A percentile compares a stretch with the other conserved stretches of the same genome.
These are phyloP conservation scores for Echria macrotheca DNA, from an alignment of 495 filamentous ascomycete genomes.

Conservation along the genomic window DNA sequence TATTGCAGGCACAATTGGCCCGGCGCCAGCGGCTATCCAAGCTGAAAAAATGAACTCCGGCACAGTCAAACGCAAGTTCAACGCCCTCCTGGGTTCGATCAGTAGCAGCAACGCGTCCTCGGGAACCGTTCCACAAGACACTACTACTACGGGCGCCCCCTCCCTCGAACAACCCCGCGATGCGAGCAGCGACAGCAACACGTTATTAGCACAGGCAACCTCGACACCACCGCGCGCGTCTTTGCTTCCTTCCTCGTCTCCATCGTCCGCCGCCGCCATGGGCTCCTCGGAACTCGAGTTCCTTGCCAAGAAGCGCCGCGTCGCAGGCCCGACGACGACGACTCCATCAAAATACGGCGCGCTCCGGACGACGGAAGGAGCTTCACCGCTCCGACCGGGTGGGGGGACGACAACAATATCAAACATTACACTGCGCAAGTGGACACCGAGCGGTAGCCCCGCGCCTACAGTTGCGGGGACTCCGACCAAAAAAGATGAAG, in stretches of 20 bases:
- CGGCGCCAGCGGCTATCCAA: too few relatives aligned
- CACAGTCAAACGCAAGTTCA: slow-evolving; percentile 53
- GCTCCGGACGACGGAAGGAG: not conserved
- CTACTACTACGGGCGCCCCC: too few relatives aligned
- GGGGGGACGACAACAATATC: slow-evolving; percentile 32
- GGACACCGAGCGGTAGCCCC: slow-evolving; percentile 19
- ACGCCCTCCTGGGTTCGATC: slow-evolving; percentile 49
- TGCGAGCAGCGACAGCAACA: not conserved
- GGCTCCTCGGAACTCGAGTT: slow-evolving; percentile 25
- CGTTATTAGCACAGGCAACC: not conserved
- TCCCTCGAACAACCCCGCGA: slow-evolving; percentile 8
- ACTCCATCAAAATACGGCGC: slow-evolving; percentile 20
- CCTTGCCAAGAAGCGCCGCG: slow-evolving; percentile 44
- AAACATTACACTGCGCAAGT: slow-evolving; percentile 40
- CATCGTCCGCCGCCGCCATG: slow-evolving; percentile 22
- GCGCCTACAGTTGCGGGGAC: not conserved
- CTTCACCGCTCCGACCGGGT: slow-evolving; percentile 4
- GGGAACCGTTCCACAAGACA: slow-evolving; percentile 1
- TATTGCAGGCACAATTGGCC: too few relatives aligned
- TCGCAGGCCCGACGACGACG: slow-evolving; percentile 28
- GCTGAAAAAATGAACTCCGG: slow-evolving; percentile 43
- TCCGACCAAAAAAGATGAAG: not conserved
- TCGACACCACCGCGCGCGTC: not conserved
- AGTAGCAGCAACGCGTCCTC: slow-evolving; percentile 30
- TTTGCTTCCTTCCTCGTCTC: slow-evolving; percentile 16